Conservation (phyloP, 805 yeast genomes). For the Hanseniaspora opuntiae region DNA sequence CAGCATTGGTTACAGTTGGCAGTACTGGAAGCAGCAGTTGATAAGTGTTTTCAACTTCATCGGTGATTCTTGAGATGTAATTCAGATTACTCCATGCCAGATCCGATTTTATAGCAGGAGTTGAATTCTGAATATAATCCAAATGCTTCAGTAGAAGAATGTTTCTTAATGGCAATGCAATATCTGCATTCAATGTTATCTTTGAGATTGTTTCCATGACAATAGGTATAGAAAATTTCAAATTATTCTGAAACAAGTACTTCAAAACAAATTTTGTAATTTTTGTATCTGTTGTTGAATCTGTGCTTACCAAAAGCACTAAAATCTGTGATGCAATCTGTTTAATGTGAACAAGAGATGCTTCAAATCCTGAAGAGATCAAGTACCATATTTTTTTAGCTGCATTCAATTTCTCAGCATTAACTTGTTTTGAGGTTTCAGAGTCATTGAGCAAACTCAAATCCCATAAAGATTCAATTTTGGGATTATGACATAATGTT, state of each 20-base stretch:
- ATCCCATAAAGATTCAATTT: background rate
- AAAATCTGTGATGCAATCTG: constrained; percentile 4
- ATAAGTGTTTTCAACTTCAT: constrained; percentile 55
- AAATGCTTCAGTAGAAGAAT: constrained; percentile 13
- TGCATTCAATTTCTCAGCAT: background rate
- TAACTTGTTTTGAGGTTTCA: background rate
- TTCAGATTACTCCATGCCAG: constrained; percentile 29
- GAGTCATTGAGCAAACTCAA: background rate
- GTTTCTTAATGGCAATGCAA: constrained; percentile 1
- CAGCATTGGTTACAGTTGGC: constrained; percentile 52
- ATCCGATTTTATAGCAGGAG: constrained; percentile 5
- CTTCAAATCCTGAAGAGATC: constrained; percentile 1
- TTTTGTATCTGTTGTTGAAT: background rate
- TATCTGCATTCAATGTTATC: background rate
- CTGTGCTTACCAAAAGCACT: background rate
- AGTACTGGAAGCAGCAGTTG: constrained; percentile 67
- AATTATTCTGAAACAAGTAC: background rate
- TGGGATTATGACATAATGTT: background rate
- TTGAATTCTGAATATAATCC: constrained; percentile 3
- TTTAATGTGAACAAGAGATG: constrained; percentile 4
- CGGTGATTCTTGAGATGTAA: constrained; percentile 34
- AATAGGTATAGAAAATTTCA: background rate
- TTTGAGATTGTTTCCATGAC: constrained; percentile 7
- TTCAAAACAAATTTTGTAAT: background rate
- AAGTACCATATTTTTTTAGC: constrained; percentile 1